Conservation (phyloP, 441 rosid genomes). For the Eruca vesicaria region DNA sequence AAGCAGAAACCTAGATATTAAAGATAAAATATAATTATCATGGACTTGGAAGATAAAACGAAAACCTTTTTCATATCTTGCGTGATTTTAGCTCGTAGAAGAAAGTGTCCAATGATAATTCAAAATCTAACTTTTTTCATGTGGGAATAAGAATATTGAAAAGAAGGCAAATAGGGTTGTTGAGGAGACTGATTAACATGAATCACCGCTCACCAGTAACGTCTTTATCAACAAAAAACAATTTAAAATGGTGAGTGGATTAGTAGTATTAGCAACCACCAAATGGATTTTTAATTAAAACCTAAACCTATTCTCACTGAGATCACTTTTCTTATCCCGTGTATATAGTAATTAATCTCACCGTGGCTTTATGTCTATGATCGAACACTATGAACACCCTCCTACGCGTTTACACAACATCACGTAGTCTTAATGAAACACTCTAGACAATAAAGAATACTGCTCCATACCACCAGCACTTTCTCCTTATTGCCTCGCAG, state of each 20-base stretch:
- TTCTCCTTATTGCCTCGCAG: not conserved
- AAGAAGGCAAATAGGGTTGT: constrained; percentile 1
- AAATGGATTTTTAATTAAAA: not conserved
- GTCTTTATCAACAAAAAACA: constrained; percentile 28
- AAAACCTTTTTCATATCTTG: not conserved
- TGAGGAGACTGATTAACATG: constrained; percentile 35
- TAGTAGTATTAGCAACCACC: constrained; percentile 34
- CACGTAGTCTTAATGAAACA: constrained; percentile 6
- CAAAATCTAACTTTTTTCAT: not conserved
- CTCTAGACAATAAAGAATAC: not conserved
- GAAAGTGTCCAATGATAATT: not conserved
- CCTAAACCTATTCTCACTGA: not conserved
- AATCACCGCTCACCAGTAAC: constrained; percentile 37
- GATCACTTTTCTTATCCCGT: not conserved
- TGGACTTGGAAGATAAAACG: too few species aligned
- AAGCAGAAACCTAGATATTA: too few species aligned
- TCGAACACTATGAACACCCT: not conserved
- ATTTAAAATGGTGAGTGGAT: constrained; percentile 32
- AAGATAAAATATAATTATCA: too few species aligned
- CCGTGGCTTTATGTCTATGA: not conserved
- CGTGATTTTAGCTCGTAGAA: constrained; percentile 16
- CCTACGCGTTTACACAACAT: constrained; percentile 1
- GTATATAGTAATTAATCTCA: not conserved
- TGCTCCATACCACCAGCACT: not conserved
- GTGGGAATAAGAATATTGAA: constrained; percentile 17